Base-by-base conservation (phyloP, 805 yeast species). In the Yarrowia sp. region DNA sequence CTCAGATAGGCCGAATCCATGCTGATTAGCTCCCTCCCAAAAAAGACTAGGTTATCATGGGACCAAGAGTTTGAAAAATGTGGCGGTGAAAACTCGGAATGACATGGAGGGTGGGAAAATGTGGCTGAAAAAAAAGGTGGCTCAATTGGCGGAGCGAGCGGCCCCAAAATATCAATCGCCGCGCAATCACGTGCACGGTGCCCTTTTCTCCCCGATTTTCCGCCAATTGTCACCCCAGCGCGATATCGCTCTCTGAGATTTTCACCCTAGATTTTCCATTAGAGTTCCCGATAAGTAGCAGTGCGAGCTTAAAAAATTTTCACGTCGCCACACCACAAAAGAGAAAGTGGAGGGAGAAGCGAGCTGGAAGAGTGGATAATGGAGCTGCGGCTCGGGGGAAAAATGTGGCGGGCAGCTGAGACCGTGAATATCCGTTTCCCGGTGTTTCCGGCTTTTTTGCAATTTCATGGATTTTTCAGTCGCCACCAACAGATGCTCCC, bases 1-100 rank as follows among this genome's bases (percentile, higher is more conserved):
- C 64, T 56, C 50, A 56, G 64, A 56, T 56, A 56, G 64, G 64
- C 64, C 64, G 64, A 42, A 42, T 43, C 49, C 30, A 42, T 56
- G 47, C 64, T 56, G 64, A 56, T 56, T 56, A 56, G 64, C 49
- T 7, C 64, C 64, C 49, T 56, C 17, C 49, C 64, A 42, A 56
- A 24, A n/a, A 30, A 2, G 39, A 56, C 14, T 42, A 56, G 47
- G 40, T 56, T 56, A 56, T 56, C 64, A 5, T 10, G n/a, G 44
- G 53, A 24, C 20, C 20, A 19, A 43, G 30, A 24, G 30, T 24
- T n/a, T 17, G 33, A 52, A 15, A 10, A 9, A 49, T 56, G 64
- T 42, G 64, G 64, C 47, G 64, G 49, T 43, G 49, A 43, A 42
- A 42, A 13, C 49, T 56, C 64, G 60, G 60, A 24, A 53, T 36